Conservation (phyloP, 176 grass and related monocot species). For the Typha latifolia region DNA sequence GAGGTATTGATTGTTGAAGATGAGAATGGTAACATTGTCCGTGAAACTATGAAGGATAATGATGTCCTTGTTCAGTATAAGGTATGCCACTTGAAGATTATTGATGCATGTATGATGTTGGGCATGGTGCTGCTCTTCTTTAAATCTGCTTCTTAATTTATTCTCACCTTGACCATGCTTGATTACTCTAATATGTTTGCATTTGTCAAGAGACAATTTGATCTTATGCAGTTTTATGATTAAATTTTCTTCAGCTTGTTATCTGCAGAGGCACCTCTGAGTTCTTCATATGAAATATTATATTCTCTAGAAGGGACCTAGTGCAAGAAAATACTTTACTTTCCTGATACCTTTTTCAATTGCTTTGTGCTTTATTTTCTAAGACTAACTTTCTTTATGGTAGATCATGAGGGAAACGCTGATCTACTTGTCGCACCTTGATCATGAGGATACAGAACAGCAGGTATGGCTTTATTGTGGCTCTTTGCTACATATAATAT, state of each 20-base stretch:
- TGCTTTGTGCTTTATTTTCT: slow-evolving; percentile 2
- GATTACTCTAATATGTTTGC: neutral
- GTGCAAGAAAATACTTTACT: neutral
- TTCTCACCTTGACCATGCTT: neutral
- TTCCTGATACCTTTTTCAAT: slow-evolving; percentile 12
- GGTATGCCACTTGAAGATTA: slow-evolving; percentile 30
- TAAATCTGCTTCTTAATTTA: neutral
- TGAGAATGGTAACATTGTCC: slow-evolving; percentile 98
- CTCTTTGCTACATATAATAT: neutral
- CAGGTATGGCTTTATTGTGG: slow-evolving; percentile 44
- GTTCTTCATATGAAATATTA: neutral
- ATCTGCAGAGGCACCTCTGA: neutral
- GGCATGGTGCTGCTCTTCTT: neutral
- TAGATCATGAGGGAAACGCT: slow-evolving; percentile 99
- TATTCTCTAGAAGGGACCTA: neutral
- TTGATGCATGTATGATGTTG: no score
- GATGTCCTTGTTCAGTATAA: slow-evolving; percentile 99
- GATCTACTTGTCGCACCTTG: slow-evolving; percentile 97
- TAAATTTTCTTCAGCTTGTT: neutral
- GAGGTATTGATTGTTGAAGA: slow-evolving; percentile 98
- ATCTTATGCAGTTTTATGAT: neutral
- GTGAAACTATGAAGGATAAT: slow-evolving; percentile 98
- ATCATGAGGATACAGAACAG: slow-evolving; percentile 97
- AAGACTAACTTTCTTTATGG: neutral
- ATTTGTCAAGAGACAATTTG: neutral